phyloP scores from a whole-genome alignment of 176 grass and related monocot species.

The Phoenix dactylifera region DNA sequence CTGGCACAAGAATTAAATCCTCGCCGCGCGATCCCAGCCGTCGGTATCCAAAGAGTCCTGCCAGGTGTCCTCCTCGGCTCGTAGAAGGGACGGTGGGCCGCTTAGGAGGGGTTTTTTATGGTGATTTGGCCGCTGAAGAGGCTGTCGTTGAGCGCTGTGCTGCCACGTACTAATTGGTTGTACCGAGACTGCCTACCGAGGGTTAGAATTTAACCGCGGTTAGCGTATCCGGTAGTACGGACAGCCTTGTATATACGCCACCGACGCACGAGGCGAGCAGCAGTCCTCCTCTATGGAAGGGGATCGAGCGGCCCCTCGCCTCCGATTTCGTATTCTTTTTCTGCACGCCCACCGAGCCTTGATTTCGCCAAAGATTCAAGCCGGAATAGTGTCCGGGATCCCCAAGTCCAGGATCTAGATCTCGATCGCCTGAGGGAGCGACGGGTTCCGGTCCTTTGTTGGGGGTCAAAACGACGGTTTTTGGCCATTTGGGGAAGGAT shows the following conservation, averaged over 20 bases:
- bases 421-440: no score
- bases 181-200: not conserved
- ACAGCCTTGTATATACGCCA: slow-evolving; percentile 17
- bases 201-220: slow-evolving; percentile 15
- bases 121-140: not conserved
- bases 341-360: no score
- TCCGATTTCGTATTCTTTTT: no score
- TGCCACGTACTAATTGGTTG: not conserved
- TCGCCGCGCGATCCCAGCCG: slow-evolving; percentile 2
- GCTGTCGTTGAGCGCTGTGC: not conserved
- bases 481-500: not conserved
- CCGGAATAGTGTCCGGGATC: no score
- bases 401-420: no score
- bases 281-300: no score
- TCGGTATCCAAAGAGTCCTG: not conserved
- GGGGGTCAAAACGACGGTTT: no score
- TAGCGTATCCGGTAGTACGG: not conserved
- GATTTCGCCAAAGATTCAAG: no score
- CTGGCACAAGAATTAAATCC: not conserved
- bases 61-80: not conserved
- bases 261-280: slow-evolving; percentile 17
- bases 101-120: not conserved
- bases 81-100: not conserved
- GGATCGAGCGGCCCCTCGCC: no score
- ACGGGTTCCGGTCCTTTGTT: no score